Percentiles rank a stretch among this genome's conserved stretches.
Evolutionary conservation across 164 flowering plant species (phyloP).

Genomic region (Annona squamosa): DNA sequence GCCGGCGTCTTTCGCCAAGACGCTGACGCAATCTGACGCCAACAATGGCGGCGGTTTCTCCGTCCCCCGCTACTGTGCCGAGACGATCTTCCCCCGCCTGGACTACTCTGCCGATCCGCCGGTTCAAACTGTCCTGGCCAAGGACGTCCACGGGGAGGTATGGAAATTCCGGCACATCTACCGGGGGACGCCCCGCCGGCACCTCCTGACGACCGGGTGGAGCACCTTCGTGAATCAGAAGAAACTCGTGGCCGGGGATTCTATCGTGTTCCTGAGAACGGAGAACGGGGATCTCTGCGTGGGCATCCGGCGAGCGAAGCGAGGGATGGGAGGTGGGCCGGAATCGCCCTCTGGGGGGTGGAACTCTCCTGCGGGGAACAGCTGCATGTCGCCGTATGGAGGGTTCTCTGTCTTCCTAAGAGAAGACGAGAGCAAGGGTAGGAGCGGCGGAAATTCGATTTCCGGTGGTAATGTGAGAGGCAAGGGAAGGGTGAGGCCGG

Average conservation of each 20-base stretch:
- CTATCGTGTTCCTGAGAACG: constrained; percentile 74
- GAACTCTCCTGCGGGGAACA: constrained; percentile 33
- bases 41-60: constrained; percentile 98
- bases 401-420: constrained; percentile 49
- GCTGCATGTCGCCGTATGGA: constrained; percentile 36
- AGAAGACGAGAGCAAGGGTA: constrained; percentile 45
- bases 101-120: constrained; percentile 92
- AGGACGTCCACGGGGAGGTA: constrained; percentile 86
- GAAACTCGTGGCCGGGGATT: constrained; percentile 95
- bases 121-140: constrained; percentile 76
- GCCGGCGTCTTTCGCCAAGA: constrained; percentile 82
- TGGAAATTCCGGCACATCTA: constrained; percentile 98
- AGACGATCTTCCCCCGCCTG: constrained; percentile 83
- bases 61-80: constrained; percentile 94
- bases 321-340: constrained; percentile 39
- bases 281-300: constrained; percentile 82
- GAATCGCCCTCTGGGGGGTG: constrained; percentile 52
- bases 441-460: constrained; percentile 20
- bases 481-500: constrained; percentile 44
- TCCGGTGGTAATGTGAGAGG: constrained; percentile 22
- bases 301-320: constrained; percentile 86
- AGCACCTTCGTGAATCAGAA: constrained; percentile 90
- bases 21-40: constrained; percentile 93
- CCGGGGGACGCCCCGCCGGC: constrained; percentile 90
- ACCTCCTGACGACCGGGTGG: constrained; percentile 96